Evolutionary conservation across 768 basidiomycete species (phyloP).

Genomic region (Mycena crocata): DNA sequence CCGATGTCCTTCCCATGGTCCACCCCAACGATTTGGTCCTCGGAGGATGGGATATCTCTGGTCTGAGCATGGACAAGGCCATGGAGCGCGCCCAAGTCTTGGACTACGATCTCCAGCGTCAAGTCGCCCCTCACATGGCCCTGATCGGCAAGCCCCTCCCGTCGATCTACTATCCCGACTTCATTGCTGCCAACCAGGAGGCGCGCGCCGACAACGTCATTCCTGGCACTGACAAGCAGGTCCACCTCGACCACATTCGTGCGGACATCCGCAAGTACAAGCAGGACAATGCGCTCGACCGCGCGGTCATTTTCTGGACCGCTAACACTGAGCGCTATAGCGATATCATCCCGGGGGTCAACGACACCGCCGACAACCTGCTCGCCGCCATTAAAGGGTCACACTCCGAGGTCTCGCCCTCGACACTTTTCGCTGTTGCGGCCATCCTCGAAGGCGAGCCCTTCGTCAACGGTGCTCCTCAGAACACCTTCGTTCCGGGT

Average conservation of each 20-base stretch:
- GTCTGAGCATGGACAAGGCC: slow-evolving; percentile 85
- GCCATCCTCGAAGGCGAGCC: slow-evolving; percentile 95
- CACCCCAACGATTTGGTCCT: slow-evolving; percentile 98
- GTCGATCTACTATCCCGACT: slow-evolving; percentile 96
- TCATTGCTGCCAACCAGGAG: slow-evolving; percentile 98
- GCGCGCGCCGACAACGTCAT: slow-evolving; percentile 95
- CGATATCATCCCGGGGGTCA: slow-evolving; percentile 93
- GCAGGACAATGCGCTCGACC: slow-evolving; percentile 81
- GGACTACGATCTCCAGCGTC: slow-evolving; percentile 96
- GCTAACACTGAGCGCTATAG: slow-evolving; percentile 99
- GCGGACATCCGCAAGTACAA: slow-evolving; percentile 97
- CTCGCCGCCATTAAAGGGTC: slow-evolving; percentile 84
- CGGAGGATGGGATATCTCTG: slow-evolving; percentile 98
- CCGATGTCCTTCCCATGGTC: slow-evolving; percentile 95
- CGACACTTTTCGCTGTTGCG: slow-evolving; percentile 95
- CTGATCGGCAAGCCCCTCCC: slow-evolving; percentile 86
- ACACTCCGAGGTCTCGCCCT: slow-evolving; percentile 95
- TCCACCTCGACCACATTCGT: slow-evolving; percentile 91
- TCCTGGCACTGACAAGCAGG: slow-evolving; percentile 87
- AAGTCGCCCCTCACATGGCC: slow-evolving; percentile 89
- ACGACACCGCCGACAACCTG: slow-evolving; percentile 92
- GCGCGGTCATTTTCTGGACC: slow-evolving; percentile 96
- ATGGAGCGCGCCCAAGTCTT: slow-evolving; percentile 95
- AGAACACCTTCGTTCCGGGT: slow-evolving; percentile 99
- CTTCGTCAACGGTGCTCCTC: slow-evolving; percentile 97